These are phyloP conservation scores for Saturnispora ahearnii DNA, from an alignment of 805 yeast species.

Conservation along the genomic window DNA sequence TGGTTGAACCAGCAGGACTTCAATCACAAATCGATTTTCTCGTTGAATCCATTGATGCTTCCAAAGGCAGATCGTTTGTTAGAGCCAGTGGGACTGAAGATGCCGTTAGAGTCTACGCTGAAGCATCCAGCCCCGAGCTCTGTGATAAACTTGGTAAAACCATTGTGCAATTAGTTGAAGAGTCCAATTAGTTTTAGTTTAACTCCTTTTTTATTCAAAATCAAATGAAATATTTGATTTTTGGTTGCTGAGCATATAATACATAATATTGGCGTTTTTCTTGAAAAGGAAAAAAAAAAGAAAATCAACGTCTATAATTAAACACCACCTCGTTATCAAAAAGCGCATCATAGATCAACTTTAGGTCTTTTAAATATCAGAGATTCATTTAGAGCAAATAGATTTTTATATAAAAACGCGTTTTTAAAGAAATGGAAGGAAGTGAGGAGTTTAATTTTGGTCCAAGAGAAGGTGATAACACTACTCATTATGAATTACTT, in stretches of 20 bases:
- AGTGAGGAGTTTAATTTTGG: slow-evolving; percentile 1
- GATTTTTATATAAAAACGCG: not conserved
- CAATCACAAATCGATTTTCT: slow-evolving; percentile 62
- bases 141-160: slow-evolving; percentile 38
- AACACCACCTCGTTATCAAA: not conserved
- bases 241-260: slow-evolving; percentile 3
- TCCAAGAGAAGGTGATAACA: not conserved
- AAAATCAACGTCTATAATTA: not conserved
- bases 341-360: not conserved
- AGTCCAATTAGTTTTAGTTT: not conserved
- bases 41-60: slow-evolving; percentile 33
- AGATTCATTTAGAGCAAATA: not conserved
- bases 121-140: slow-evolving; percentile 49
- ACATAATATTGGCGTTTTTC: not conserved
- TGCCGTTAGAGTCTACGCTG: slow-evolving; percentile 93
- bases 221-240: not conserved
- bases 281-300: not conserved
- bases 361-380: not conserved
- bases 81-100: slow-evolving; percentile 98
- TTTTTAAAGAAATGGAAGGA: not conserved
- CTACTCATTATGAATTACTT: not conserved
- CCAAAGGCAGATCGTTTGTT: slow-evolving; percentile 76
- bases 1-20: slow-evolving; percentile 68
- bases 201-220: not conserved
- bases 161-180: slow-evolving; percentile 19